Conservation (phyloP, 192 early-diverging fungal genomes). For the Linnemannia exigua region DNA sequence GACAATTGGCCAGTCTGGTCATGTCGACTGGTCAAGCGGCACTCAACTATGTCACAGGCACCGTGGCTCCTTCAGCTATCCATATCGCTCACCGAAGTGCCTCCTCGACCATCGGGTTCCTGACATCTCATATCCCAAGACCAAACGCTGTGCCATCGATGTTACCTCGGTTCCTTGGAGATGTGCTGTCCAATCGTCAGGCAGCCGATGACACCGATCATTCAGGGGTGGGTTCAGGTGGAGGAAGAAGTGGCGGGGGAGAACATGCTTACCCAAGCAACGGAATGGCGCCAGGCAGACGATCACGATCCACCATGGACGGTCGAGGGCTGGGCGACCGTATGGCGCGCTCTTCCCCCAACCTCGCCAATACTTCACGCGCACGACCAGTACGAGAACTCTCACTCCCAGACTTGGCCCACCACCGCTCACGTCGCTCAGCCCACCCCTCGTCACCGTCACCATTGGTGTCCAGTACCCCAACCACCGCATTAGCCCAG, state of each 20-base stretch:
- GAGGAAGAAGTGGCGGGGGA: background rate
- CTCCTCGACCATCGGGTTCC: background rate
- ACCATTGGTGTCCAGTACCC: background rate
- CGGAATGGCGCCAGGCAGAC: background rate
- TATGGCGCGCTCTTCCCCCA: background rate
- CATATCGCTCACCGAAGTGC: conserved; percentile 15
- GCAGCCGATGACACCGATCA: background rate
- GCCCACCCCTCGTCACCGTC: background rate
- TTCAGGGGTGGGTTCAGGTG: background rate
- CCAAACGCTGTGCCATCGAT: background rate
- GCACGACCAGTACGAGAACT: background rate
- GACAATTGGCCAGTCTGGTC: background rate
- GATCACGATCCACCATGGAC: background rate
- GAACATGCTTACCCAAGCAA: too few species aligned
- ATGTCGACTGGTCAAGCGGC: conserved; percentile 17
- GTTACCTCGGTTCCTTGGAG: background rate
- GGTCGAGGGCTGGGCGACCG: background rate
- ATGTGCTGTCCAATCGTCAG: background rate
- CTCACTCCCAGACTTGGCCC: background rate
- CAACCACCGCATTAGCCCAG: background rate
- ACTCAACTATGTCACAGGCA: conserved; percentile 16
- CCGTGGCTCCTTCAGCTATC: conserved; percentile 8
- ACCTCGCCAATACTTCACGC: background rate
- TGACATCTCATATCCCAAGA: background rate
- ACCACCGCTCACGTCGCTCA: background rate